A percentile compares a stretch with the other conserved stretches of the same genome.
Conservation (phyloP, 768 basidiomycete species). For the Peribolospora kevripleyi region DNA sequence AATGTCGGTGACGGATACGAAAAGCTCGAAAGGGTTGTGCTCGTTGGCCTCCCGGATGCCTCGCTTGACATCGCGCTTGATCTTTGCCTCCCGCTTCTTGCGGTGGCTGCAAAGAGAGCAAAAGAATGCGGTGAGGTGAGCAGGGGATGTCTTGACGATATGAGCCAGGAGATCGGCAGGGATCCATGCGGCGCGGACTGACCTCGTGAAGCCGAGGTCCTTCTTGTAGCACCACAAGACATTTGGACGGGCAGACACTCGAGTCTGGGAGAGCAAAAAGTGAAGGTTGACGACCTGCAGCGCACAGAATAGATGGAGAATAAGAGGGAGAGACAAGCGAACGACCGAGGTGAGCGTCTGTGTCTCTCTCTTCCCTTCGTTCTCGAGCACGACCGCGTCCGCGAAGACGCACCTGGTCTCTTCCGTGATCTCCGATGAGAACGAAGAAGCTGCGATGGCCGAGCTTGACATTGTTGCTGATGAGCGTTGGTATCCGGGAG, state of each 20-base stretch:
- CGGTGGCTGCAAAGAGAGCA: slow-evolving; percentile 37
- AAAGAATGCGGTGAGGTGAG: not conserved
- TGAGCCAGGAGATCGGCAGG: not conserved
- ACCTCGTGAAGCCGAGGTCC: slow-evolving; percentile 76
- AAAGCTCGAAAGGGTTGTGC: slow-evolving; percentile 92
- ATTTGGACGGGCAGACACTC: slow-evolving; percentile 64
- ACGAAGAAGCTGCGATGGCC: slow-evolving; percentile 90
- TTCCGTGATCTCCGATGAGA: slow-evolving; percentile 75
- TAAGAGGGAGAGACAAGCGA: not conserved
- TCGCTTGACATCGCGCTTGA: slow-evolving; percentile 84
- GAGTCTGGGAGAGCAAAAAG: slow-evolving; percentile 62
- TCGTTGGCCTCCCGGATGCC: slow-evolving; percentile 85
- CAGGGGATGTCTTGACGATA: not conserved
- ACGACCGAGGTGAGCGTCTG: too few species aligned
- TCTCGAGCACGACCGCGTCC: not conserved
- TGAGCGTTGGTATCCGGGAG: slow-evolving; percentile 18
- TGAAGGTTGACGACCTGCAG: slow-evolving; percentile 74
- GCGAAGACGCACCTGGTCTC: slow-evolving; percentile 45
- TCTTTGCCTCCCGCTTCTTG: slow-evolving; percentile 88
- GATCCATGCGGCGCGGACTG: not conserved
- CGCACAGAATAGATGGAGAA: not conserved
- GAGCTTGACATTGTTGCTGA: slow-evolving; percentile 76
- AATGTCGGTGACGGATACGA: slow-evolving; percentile 95
- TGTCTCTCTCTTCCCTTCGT: not conserved
- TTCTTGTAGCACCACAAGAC: slow-evolving; percentile 99